phyloP scores from a whole-genome alignment of 805 yeast species.

The Candida ponderosae region DNA sequence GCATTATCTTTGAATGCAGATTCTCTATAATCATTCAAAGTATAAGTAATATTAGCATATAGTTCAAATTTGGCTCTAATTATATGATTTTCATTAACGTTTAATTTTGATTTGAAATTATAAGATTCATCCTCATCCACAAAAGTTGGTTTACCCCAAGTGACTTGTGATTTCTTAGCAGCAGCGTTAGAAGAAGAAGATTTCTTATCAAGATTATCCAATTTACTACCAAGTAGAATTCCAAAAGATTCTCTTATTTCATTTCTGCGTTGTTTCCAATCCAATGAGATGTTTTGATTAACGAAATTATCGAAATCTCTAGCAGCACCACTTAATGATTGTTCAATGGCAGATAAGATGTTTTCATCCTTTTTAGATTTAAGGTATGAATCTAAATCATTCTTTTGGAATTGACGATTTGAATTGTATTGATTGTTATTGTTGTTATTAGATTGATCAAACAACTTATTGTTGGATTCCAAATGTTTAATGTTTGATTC shows the following conservation, averaged over 20 bases:
- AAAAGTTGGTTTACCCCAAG: constrained; percentile 24
- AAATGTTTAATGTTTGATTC: constrained; percentile 44
- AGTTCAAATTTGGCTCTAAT: constrained; percentile 55
- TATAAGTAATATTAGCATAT: constrained; percentile 64
- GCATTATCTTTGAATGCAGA: constrained; percentile 17
- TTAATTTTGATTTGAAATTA: constrained; percentile 22
- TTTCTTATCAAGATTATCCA: constrained; percentile 6
- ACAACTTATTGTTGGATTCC: constrained; percentile 22
- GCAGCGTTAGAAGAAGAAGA: constrained; percentile 10
- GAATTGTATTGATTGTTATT: constrained; percentile 5
- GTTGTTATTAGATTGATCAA: constrained; percentile 14
- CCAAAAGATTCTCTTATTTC: constrained; percentile 72
- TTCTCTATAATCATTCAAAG: constrained; percentile 64
- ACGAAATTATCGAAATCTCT: constrained; percentile 77
- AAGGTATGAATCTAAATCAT: constrained; percentile 56
- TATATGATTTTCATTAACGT: constrained; percentile 34
- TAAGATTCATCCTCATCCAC: constrained; percentile 10
- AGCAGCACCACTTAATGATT: constrained; percentile 63
- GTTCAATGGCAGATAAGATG: constrained; percentile 76
- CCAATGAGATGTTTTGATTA: constrained; percentile 62
- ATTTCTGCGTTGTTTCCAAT: constrained; percentile 77
- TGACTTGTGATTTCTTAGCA: constrained; percentile 1
- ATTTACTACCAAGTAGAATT: constrained; percentile 23
- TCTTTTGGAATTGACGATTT: constrained; percentile 12
- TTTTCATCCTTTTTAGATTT: constrained; percentile 73